Base-by-base conservation (phyloP, 352 stramenopile genomes). In the Blastocystis sp. region DNA sequence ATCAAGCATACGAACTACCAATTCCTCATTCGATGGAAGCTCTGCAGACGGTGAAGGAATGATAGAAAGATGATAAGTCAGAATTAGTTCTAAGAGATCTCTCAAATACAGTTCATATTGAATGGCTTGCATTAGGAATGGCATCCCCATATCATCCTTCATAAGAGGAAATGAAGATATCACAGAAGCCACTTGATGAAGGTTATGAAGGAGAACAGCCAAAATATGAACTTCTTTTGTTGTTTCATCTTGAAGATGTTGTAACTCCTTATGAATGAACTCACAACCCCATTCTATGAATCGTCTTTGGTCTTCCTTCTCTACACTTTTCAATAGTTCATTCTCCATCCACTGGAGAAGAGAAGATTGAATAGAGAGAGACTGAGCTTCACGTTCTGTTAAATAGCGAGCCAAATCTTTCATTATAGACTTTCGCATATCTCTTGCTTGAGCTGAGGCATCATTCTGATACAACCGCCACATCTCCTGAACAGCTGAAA, bases 301-400 rank as follows among this genome's bases (percentile, higher is more conserved):
- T 7, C 57, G 66, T 9, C 29, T 27, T 27, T 19, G 5, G 7
- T 52, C 66, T 19, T 78, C 39, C 29, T 78, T 35, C 11, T 54
- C 29, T n/a, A 51, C 11, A 27, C 7, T 24, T 14, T 42, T 11
- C 35, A 78, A 56, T 7, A 78, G 7, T 24, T 56, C 16, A 6
- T 19, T 29, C 39, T 78, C 7, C 19, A 78, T 42, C 66, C 66
- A 78, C n/a, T 78, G 29, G 21, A 78, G 37, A 52, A 78, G 66
- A 27, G 52, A 24, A 7, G 52, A n/a, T 27, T 56, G 52, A 11
- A 78, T 27, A 7, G 32, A 51, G 16, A 78, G 39, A 16, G 39
- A 42, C 14, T 57, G 32, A 11, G 19, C 19, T 35, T 78, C 29
- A 16, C 66, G 29, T n/a, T 56, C 14, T 21, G 39, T 57, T 3